phyloP scores from a whole-genome alignment of 2,329 filamentous ascomycete species.

The Graphium sp. region DNA sequence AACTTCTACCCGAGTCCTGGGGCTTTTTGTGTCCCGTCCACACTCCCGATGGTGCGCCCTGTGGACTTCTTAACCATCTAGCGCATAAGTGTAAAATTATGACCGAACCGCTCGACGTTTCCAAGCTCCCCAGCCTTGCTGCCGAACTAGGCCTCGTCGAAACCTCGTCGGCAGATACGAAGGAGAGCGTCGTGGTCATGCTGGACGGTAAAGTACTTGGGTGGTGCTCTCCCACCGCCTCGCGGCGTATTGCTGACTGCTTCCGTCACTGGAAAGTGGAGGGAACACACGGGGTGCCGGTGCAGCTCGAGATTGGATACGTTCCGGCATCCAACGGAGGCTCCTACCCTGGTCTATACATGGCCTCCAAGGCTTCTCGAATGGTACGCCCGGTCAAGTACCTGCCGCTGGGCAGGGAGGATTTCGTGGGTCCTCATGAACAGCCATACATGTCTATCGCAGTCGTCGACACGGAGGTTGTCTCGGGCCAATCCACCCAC shows the following conservation, averaged over 20 bases:
- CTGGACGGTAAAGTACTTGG: slow-evolving; percentile 81
- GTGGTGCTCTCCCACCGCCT: slow-evolving; percentile 76
- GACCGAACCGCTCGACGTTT: slow-evolving; percentile 58
- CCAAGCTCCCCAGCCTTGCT: slow-evolving; percentile 55
- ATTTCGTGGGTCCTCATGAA: slow-evolving; percentile 84
- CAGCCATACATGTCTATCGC: slow-evolving; percentile 98
- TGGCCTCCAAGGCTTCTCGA: slow-evolving; percentile 69
- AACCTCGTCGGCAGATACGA: slow-evolving; percentile 59
- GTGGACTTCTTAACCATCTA: slow-evolving; percentile 86
- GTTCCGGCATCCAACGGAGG: slow-evolving; percentile 76
- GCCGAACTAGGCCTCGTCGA: slow-evolving; percentile 65
- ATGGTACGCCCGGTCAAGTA: slow-evolving; percentile 92
- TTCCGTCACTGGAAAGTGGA: slow-evolving; percentile 93
- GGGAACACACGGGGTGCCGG: slow-evolving; percentile 62
- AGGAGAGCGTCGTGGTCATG: slow-evolving; percentile 77
- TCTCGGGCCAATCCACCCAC: slow-evolving; percentile 79
- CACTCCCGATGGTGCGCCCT: slow-evolving; percentile 90
- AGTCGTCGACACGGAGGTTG: slow-evolving; percentile 71
- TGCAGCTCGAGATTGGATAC: slow-evolving; percentile 80
- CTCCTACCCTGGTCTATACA: slow-evolving; percentile 92
- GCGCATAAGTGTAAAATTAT: slow-evolving; percentile 88
- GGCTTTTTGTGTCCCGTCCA: slow-evolving; percentile 95
- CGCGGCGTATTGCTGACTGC: slow-evolving; percentile 66
- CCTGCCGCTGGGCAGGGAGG: slow-evolving; percentile 67
- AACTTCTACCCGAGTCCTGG: slow-evolving; percentile 92